These are phyloP conservation scores for Fraxinus albicans DNA, from an alignment of 305 asterid species.

Conservation along the genomic window DNA sequence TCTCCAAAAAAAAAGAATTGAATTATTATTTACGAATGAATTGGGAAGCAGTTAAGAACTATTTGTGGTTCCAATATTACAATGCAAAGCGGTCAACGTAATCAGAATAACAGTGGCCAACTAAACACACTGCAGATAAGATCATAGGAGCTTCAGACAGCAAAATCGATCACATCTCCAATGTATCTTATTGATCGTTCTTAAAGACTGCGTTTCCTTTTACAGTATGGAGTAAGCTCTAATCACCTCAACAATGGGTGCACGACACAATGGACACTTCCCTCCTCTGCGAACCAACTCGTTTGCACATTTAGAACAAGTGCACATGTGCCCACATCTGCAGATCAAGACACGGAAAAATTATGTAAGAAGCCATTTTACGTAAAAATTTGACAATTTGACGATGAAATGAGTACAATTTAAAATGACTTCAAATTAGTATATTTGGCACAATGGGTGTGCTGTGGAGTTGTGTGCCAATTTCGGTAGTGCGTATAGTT, in stretches of 20 bases:
- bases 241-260: constrained; percentile 95
- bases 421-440: background rate
- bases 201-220: constrained; percentile 14
- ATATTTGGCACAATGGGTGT: background rate
- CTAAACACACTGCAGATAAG: constrained; percentile 26
- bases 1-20: background rate
- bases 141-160: constrained; percentile 23
- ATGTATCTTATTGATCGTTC: constrained; percentile 29
- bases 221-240: constrained; percentile 96
- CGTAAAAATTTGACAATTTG: background rate
- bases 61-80: constrained; percentile 41
- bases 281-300: constrained; percentile 96
- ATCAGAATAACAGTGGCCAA: constrained; percentile 38
- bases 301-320: constrained; percentile 92
- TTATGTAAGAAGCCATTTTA: background rate
- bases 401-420: background rate
- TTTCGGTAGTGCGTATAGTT: background rate
- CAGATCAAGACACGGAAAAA: constrained; percentile 3
- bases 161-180: constrained; percentile 36
- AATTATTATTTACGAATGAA: constrained; percentile 47
- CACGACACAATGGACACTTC: constrained; percentile 95
- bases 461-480: background rate
- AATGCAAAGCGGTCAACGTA: constrained; percentile 36
- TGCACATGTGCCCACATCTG: constrained; percentile 99
- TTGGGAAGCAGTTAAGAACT: constrained; percentile 39